Base-by-base conservation (phyloP, 1,139 yeast genomes). In the Yarrowia galli region DNA sequence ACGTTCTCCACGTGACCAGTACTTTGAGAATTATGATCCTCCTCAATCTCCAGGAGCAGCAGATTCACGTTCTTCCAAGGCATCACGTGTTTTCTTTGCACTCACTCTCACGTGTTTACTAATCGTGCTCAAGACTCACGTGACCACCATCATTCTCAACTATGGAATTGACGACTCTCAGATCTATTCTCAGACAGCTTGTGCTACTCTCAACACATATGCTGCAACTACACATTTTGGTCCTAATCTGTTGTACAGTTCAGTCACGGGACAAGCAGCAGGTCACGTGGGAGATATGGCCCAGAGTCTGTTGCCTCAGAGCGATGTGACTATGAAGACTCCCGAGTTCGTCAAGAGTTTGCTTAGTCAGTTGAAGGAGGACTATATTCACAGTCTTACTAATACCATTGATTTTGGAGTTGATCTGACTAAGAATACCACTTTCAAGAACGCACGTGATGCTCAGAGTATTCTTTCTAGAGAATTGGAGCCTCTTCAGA, bases 151-250 rank as follows among this genome's bases (percentile, higher is more conserved):
- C n/a, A 42, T 56, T 25, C 63, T 56, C 63, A 42, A 42, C 48
- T 56, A 56, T n/a, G 63, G 63, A 5, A 56, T 56, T 32, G 38
- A 12, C 2, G 63, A 56, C 42, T 40, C 63, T 8, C 36, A 40
- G 38, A 56, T 56, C 15, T 56, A 56, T 2, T 56, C 63, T 6
- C 63, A 56, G 38, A 56, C 63, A 2, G 63, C 63, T 8, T 56
- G 63, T 28, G 16, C 63, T 13, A 56, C 63, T 56, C 38, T 56
- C 18, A 56, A 56, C 48, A 56, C 63, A 1, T 56, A 56, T 9
- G 63, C 63, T 25, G 63, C 63, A 15, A 42, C 63, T 2, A 56
- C 63, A 5, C 63, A 40, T 28, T 56, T 56, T 42, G 63, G 63
- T 2, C 63, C 63, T 8, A 56, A 56, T 20, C 63, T 56, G 13